phyloP scores from a whole-genome alignment of 2,329 filamentous ascomycete genomes.

The Alternaria burnsii region DNA sequence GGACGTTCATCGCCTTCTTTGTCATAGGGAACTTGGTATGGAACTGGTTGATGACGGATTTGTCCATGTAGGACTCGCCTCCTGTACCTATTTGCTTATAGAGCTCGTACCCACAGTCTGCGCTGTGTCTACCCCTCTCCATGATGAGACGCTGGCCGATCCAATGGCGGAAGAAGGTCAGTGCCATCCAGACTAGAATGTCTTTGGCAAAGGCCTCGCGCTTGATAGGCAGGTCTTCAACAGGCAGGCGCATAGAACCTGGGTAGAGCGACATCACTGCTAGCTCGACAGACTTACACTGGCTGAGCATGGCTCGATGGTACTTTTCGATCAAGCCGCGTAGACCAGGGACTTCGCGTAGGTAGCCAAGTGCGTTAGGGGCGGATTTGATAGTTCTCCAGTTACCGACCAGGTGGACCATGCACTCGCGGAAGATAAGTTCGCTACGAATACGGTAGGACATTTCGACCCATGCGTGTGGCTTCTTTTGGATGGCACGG shows the following conservation, averaged over 20 bases:
- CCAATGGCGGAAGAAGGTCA: slow-evolving; percentile 59
- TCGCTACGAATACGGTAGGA: slow-evolving; percentile 57
- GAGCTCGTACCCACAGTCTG: slow-evolving; percentile 58
- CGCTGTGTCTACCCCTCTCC: slow-evolving; percentile 48
- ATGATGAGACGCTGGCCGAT: slow-evolving; percentile 53
- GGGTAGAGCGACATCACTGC: slow-evolving; percentile 38
- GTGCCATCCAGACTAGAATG: slow-evolving; percentile 61
- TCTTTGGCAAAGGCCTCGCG: slow-evolving; percentile 58
- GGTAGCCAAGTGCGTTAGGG: slow-evolving; percentile 12
- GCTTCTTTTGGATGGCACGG: slow-evolving; percentile 54
- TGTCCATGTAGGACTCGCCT: slow-evolving; percentile 56
- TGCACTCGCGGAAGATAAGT: slow-evolving; percentile 55
- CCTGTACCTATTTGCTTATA: slow-evolving; percentile 54
- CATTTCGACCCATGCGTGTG: slow-evolving; percentile 58
- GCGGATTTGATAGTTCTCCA: slow-evolving; percentile 43
- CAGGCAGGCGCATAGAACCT: slow-evolving; percentile 35
- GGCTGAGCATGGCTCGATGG: slow-evolving; percentile 35
- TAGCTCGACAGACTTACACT: slow-evolving; percentile 39
- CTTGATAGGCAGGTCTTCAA: slow-evolving; percentile 45
- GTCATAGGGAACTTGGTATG: slow-evolving; percentile 55
- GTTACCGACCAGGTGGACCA: slow-evolving; percentile 56
- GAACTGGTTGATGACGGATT: slow-evolving; percentile 50
- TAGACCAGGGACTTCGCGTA: slow-evolving; percentile 33
- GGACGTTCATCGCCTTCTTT: slow-evolving; percentile 53
- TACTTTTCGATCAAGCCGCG: slow-evolving; percentile 45